Evolutionary conservation across 2,329 filamentous ascomycete species (phyloP), one percentile per base, ranked within the genome.

Genomic region (Epichloe hybrida): DNA sequence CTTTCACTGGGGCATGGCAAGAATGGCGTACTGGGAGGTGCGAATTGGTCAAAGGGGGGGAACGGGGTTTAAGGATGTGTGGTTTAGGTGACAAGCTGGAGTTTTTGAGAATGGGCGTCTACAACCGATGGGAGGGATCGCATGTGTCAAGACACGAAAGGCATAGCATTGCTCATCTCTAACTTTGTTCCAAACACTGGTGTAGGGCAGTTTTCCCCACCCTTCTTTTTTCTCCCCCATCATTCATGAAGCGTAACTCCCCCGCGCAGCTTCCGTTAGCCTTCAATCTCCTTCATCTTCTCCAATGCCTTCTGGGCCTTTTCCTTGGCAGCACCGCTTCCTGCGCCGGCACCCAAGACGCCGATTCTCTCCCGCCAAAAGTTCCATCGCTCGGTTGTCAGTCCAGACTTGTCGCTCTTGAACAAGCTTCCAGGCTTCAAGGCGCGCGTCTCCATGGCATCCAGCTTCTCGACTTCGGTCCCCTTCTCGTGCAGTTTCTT

Each of bases 361-460:
- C 50, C 55, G n/a, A 66, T 41, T 42, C 63, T 57, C 40, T 56
- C 50, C 38, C 56, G 51, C 65, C 64, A 67, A 50, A 64, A 64
- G 27, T 31, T 35, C 64, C 63, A 67, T 12, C 64, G 57, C 54
- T 57, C 56, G 31, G 55, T 49, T 35, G 49, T 61, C 41, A 62
- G 49, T 13, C 58, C 63, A n/a, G 58, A 50, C 48, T 52, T 51
- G 4, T 43, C 49, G 21, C 53, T 55, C 47, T 53, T 31, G 40
- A 61, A 57, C 17, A 59, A 50, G 17, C 48, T 46, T 1, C 61
- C 62, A 9, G 58, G 48, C 46, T 52, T 56, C 43, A 61, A 48
- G 23, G 55, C 37, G 46, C 54, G 53, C 40, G 51, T 46, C 40
- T 61, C 57, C 13, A 49, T 36, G 6, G 59, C 55, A 38, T 58